phyloP scores from a whole-genome alignment of 148 eudicot species.

The Rhododendron molle region DNA sequence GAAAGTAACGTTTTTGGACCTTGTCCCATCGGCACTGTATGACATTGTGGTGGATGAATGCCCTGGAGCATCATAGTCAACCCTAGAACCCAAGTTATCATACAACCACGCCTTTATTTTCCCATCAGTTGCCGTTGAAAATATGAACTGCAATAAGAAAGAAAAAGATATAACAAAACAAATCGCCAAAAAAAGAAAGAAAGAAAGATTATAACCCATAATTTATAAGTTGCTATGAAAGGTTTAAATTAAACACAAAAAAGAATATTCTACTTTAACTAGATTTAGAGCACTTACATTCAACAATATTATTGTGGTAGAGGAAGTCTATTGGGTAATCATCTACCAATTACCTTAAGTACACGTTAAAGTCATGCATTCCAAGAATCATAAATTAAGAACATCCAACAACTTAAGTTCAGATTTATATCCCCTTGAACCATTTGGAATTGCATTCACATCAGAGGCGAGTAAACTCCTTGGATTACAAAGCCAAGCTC shows the following conservation, averaged over 20 bases:
- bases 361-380: neutral
- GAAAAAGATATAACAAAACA: neutral
- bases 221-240: neutral
- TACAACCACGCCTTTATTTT: slow-evolving; percentile 97
- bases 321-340: neutral
- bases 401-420: neutral
- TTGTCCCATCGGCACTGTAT: slow-evolving; percentile 86
- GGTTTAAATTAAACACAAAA: neutral
- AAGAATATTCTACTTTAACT: neutral
- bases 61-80: slow-evolving; percentile 95
- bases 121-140: slow-evolving; percentile 88
- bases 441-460: neutral
- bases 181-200: neutral
- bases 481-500: neutral
- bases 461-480: neutral
- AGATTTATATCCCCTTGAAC: neutral
- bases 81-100: slow-evolving; percentile 80
- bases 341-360: neutral
- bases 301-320: neutral
- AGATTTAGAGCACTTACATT: neutral
- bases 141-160: slow-evolving; percentile 59
- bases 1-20: slow-evolving; percentile 33
- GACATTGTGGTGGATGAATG: slow-evolving; percentile 82
- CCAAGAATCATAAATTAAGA: neutral
- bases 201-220: too few relatives aligned